phyloP scores from a whole-genome alignment of 225 moss, liverwort and hornwort genomes.

The Polytrichum formosum region DNA sequence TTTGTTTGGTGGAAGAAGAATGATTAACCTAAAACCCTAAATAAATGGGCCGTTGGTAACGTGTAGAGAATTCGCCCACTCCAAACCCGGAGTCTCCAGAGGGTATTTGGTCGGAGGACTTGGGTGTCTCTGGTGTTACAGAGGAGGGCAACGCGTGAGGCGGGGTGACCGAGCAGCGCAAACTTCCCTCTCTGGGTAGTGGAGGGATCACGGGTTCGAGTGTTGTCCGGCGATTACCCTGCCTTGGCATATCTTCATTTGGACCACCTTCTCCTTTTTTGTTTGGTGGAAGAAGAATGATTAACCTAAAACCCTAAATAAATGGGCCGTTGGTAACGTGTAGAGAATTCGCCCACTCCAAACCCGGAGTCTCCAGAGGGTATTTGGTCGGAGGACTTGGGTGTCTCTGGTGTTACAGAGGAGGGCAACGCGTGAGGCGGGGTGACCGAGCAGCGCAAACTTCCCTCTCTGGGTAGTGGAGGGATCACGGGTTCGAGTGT shows the following conservation, averaged over 20 bases:
- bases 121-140: background rate
- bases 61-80: slow-evolving; percentile 10
- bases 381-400: background rate
- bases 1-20: too few species aligned
- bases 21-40: too few species aligned
- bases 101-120: background rate
- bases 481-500: slow-evolving; percentile 37
- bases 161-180: slow-evolving; percentile 11
- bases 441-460: background rate
- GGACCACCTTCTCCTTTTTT: slow-evolving; percentile 2
- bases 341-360: slow-evolving; percentile 12
- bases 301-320: too few species aligned
- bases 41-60: slow-evolving; percentile 15
- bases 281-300: too few species aligned
- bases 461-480: slow-evolving; percentile 25
- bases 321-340: slow-evolving; percentile 15
- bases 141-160: slow-evolving; percentile 34
- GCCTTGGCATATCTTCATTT: background rate
- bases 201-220: slow-evolving; percentile 36
- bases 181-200: slow-evolving; percentile 23
- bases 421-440: slow-evolving; percentile 40
- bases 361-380: slow-evolving; percentile 15
- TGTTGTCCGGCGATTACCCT: slow-evolving; percentile 18
- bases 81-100: slow-evolving; percentile 18
- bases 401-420: background rate